Base-by-base conservation (phyloP, 805 yeast species). In the Jamesozyma lodderae region DNA sequence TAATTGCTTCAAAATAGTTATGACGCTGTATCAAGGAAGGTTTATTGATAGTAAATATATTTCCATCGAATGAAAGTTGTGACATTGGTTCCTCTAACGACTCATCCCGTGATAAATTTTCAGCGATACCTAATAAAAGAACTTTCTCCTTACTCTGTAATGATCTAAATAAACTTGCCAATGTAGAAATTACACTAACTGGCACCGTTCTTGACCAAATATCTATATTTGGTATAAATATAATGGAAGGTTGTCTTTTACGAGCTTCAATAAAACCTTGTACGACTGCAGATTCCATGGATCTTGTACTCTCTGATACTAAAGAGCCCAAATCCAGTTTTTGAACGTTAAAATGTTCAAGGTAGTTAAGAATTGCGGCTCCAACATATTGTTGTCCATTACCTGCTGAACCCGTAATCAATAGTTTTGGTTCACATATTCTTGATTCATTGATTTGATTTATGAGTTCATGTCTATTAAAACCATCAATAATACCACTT, bases 341-440 rank as follows among this genome's bases (percentile, higher is more conserved):
- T 56, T 92, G 96, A 11, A 86, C 79, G 52, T 86, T 90, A 51
- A 80, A 85, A 0, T 96, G 95, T 61, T 92, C 98, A 36, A 92
- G 64, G 47, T 77, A 70, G 51, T 86, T 81, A 37, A 90, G 64
- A 8, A 88, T 67, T 0, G 97, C 96, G 2, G 87, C 69, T 3
- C 87, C 81, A 7, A 92, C 56, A 55, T 90, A 87, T 46, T 77
- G 81, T 52, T 88, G 96, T 1, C 97, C 99, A 58, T 74, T 74
- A 0, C 97, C 96, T 11, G 68, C 63, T 1, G 66, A 64, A 4
- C 97, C 96, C 31, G 76, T 62, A 2, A 92, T 67, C 20, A 87
- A 62, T 23, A 92, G 60, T 46, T 92, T 73, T 2, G 99, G 99
- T 45, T 83, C 75, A 56, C 79, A 88, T 1, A 83, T 68, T 44